Evolutionary conservation across 805 yeast species (phyloP).

Genomic region (Millerozyma acaciae): DNA sequence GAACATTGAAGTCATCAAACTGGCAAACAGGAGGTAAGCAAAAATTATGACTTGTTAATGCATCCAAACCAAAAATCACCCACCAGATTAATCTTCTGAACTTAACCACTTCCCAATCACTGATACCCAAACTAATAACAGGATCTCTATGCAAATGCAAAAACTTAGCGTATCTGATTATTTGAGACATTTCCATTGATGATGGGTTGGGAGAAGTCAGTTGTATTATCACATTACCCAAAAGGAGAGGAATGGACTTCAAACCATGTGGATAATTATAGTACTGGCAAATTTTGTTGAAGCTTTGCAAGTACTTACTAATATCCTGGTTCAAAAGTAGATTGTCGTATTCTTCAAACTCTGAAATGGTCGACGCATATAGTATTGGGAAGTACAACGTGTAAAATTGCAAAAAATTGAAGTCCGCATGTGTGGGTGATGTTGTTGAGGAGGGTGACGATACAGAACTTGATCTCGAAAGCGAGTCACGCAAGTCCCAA

Average conservation of each 20-base stretch:
- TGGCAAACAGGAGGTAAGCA: slow-evolving; percentile 52
- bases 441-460: slow-evolving; percentile 9
- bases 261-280: slow-evolving; percentile 48
- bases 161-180: slow-evolving; percentile 54
- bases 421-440: slow-evolving; percentile 19
- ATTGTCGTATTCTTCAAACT: slow-evolving; percentile 55
- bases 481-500: slow-evolving; percentile 34
- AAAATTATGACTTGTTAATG: slow-evolving; percentile 52
- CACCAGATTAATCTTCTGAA: slow-evolving; percentile 61
- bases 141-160: slow-evolving; percentile 60
- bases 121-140: slow-evolving; percentile 45
- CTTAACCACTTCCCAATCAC: slow-evolving; percentile 47
- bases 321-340: slow-evolving; percentile 44
- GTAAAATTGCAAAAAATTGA: slow-evolving; percentile 43
- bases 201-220: slow-evolving; percentile 55
- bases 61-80: slow-evolving; percentile 60
- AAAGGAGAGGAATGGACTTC: slow-evolving; percentile 38
- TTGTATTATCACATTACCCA: slow-evolving; percentile 48
- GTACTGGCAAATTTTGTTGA: slow-evolving; percentile 47
- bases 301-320: slow-evolving; percentile 46
- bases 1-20: slow-evolving; percentile 52
- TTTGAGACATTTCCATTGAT: slow-evolving; percentile 51
- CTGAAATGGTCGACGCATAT: slow-evolving; percentile 57
- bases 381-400: slow-evolving; percentile 49
- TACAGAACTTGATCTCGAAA: slow-evolving; percentile 1